A percentile compares a stretch with the other conserved stretches of the same genome.
These are phyloP conservation scores for Boletus semigastroideus DNA, from an alignment of 1,284 basidiomycete species.

Conservation along the genomic window DNA sequence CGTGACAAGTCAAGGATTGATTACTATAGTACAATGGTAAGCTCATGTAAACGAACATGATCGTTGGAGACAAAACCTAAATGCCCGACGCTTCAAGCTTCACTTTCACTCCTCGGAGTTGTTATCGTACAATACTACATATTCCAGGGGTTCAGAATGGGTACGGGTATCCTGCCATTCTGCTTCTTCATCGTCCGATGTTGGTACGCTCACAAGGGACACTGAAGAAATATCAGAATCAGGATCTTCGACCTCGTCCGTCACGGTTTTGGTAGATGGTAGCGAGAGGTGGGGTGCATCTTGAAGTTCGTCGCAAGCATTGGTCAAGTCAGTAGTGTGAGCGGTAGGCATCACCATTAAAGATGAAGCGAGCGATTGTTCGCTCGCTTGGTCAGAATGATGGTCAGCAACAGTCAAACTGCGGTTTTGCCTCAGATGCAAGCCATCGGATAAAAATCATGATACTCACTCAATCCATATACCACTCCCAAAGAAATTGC, in stretches of 20 bases:
- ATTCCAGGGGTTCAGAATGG: constrained; percentile 51
- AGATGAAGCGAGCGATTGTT: constrained; percentile 61
- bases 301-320: constrained; percentile 2
- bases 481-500: constrained; percentile 66
- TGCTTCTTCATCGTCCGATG: constrained; percentile 46
- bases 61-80: background rate
- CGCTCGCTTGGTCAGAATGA: constrained; percentile 38
- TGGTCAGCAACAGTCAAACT: constrained; percentile 68
- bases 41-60: background rate
- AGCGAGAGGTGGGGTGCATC: constrained; percentile 17
- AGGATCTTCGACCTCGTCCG: constrained; percentile 50
- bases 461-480: constrained; percentile 69
- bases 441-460: constrained; percentile 2
- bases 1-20: background rate
- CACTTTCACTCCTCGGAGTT: constrained; percentile 52
- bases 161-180: constrained; percentile 62
- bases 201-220: constrained; percentile 61
- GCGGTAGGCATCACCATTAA: constrained; percentile 69
- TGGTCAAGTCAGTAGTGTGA: constrained; percentile 26
- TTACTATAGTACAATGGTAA: background rate
- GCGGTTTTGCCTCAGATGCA: constrained; percentile 7
- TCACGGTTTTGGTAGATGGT: constrained; percentile 37
- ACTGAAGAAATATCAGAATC: constrained; percentile 53
- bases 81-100: constrained; percentile 3
- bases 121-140: constrained; percentile 70